Base-by-base conservation (phyloP, 2,329 filamentous ascomycete genomes). In the Pestalotiopsis sp. region DNA sequence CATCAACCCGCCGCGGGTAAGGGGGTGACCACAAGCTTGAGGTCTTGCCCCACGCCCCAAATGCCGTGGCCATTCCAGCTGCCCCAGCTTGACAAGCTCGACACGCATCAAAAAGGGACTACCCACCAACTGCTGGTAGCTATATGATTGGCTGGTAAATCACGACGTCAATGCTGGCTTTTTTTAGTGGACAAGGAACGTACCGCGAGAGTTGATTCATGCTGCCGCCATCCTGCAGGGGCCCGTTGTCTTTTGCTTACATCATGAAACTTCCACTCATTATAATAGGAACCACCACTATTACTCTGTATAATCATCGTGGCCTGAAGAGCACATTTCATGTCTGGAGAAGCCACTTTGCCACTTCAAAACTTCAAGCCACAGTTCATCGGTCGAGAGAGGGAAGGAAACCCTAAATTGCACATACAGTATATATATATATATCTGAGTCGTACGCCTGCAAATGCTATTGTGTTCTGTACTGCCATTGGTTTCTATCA, bases 91-190 rank as follows among this genome's bases (percentile, higher is more conserved):
- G 41, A 52, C 17, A 40, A 7, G 59, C 59, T 62, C 36, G 59
- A 62, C 59, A 40, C 59, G 59, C 36, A 36, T 20, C 31, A 59
- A 27, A 13, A 59, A 59, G 25, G 57, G n/a, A 59, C 20, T 17
- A 17, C 23, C 14, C 23, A 7, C 23, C 23, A 13, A 17, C 57
- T 36, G 31, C 31, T 36, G 31, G 31, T 36, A 59, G 57, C 57
- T 59, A 17, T 27, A 7, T 59, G 57, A 59, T 59, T 59, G 57
- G 57, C 57, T 36, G 57, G 13, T 27, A 59, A 27, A 59, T 59
- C 57, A 17, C 57, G 20, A 59, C 23, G 57, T 59, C 57, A 59
- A 59, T 59, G 57, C 57, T 59, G 45, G 45, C n/a, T 52, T 52
- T 23, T 36, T 25, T 12, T 14, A 23, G 25, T 11, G 13, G 23